Evolutionary conservation across 257 asterid genomes (phyloP), one percentile per base, ranked within the genome.

Genomic region (Solanum ossicruentum): DNA sequence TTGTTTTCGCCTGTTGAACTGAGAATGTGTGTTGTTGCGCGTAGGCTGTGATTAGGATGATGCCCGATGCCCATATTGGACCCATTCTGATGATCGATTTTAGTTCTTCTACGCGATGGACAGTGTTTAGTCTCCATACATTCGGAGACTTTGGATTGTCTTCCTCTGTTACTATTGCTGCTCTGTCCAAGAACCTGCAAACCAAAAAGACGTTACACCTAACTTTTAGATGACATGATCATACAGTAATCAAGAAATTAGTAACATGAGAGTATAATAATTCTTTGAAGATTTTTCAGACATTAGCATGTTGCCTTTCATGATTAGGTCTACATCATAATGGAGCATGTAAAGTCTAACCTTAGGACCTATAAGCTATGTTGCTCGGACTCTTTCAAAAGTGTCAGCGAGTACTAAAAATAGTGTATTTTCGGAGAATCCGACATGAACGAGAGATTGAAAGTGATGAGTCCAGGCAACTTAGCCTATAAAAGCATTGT

Each of bases 61-160:
- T 96, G 45, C 98, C 99, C 10, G 99, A 88, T 0, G 98, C 98
- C 98, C 98, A 93, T 72, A 96, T 96, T n/a, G 99, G 99, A 0
- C 94, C 95, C 98, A 96, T 93, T 84, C 97, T 86, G 84, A 95
- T 90, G 4, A 93, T 85, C 17, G 98, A 90, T 84, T 95, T 95
- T 0, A 95, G 93, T 81, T 96, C 99, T 77, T 96, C 99, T 18
- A 95, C 93, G 2, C 98, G 96, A 83, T 96, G 99, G 72, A 95
- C 92, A 11, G 97, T 95, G 91, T 89, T 91, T 54, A 95, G 88
- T 39, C 85, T 88, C 98, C 98, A 95, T 7, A 81, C 84, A 36
- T 93, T 89, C 5, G 98, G 97, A 56, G 90, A 75, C 81, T 92
- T 93, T 3, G 88, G 88, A 43, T 91, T 85, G 87, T 96, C 97